phyloP scores from a whole-genome alignment of 2,329 filamentous ascomycete species.

The Fusarium redolens region DNA sequence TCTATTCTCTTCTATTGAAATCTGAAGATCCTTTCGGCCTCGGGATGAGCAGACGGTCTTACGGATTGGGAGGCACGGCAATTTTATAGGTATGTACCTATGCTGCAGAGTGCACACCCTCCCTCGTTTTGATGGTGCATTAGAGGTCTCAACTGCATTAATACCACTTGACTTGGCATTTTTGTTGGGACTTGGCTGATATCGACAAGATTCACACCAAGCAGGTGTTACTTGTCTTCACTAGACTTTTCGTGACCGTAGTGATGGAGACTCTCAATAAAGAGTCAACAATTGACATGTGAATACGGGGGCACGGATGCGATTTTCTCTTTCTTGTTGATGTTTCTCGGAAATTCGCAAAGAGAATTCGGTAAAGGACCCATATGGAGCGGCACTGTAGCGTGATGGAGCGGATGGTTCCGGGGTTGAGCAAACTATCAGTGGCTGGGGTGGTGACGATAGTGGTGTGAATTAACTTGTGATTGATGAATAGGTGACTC shows the following conservation, averaged over 20 bases:
- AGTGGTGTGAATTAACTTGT: constrained; percentile 35
- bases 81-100: neutral
- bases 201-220: neutral
- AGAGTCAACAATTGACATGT: constrained; percentile 22
- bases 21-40: constrained; percentile 33
- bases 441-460: constrained; percentile 2
- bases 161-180: constrained; percentile 4
- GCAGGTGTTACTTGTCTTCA: neutral
- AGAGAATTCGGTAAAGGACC: constrained; percentile 6
- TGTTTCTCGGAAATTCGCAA: constrained; percentile 30
- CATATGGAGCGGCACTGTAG: constrained; percentile 15
- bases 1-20: neutral
- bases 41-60: constrained; percentile 8
- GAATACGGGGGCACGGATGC: constrained; percentile 25
- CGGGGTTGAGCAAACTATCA: neutral
- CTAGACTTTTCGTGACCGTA: neutral
- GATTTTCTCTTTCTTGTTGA: neutral
- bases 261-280: neutral
- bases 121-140: constrained; percentile 9
- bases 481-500: constrained; percentile 15
- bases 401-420: constrained; percentile 21
- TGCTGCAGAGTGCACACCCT: neutral
- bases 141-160: constrained; percentile 31
- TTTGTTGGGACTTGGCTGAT: constrained; percentile 35
- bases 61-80: neutral